A percentile compares a stretch with the other conserved stretches of the same genome.
Conservation (phyloP, 441 rosid genomes). For the Raphanus hybrid region DNA sequence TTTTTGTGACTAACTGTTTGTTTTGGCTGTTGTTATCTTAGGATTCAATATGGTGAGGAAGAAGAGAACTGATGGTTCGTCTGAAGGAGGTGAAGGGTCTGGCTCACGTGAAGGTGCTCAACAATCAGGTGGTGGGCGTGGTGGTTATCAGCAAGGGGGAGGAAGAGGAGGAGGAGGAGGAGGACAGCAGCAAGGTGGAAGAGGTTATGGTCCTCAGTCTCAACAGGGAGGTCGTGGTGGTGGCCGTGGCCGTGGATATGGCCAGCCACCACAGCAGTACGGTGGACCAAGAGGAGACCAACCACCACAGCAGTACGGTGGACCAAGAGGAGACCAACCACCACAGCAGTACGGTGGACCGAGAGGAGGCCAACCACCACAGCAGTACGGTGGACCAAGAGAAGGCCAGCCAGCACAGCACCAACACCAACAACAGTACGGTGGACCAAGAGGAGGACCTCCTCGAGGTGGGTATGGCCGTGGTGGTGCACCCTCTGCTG, state of each 20-base stretch:
- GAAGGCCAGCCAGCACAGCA: slow-evolving; percentile 58
- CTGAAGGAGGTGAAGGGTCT: slow-evolving; percentile 64
- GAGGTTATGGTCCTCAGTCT: slow-evolving; percentile 51
- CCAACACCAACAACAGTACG: slow-evolving; percentile 52
- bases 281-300: slow-evolving; percentile 61
- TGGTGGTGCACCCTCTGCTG: slow-evolving; percentile 56
- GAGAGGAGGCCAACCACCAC: slow-evolving; percentile 43
- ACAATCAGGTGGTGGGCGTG: slow-evolving; percentile 59
- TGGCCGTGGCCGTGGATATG: slow-evolving; percentile 57
- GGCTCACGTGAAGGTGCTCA: slow-evolving; percentile 51
- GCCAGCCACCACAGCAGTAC: slow-evolving; percentile 57
- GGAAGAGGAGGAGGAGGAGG: slow-evolving; percentile 47
- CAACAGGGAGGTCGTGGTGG: slow-evolving; percentile 68
- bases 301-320: slow-evolving; percentile 60
- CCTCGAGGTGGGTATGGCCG: slow-evolving; percentile 68
- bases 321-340: slow-evolving; percentile 54
- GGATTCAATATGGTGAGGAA: slow-evolving; percentile 71
- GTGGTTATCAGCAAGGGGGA: slow-evolving; percentile 49
- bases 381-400: slow-evolving; percentile 61
- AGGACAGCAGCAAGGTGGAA: slow-evolving; percentile 50
- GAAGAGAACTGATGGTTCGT: slow-evolving; percentile 64
- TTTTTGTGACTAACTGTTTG: background rate
- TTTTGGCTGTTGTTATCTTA: background rate
- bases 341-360: slow-evolving; percentile 47
- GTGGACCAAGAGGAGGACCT: slow-evolving; percentile 69